Conservation (phyloP, 345 rosid genomes). For the Syzygium aqueum region DNA sequence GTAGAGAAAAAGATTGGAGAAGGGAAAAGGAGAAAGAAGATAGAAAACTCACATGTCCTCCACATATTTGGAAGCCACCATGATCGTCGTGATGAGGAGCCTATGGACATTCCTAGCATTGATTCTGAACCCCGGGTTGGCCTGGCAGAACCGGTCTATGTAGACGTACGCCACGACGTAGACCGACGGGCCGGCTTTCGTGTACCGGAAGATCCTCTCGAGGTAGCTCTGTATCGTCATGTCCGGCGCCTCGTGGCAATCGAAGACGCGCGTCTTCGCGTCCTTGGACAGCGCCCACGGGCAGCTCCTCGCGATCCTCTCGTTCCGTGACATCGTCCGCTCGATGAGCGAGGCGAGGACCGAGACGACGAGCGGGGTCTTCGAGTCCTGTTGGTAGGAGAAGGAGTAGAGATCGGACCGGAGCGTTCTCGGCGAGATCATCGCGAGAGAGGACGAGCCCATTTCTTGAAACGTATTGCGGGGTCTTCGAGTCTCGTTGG, state of each 20-base stretch:
- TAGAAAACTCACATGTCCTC: conserved; percentile 72
- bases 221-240: conserved; percentile 73
- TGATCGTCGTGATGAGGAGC: conserved; percentile 73
- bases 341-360: conserved; percentile 73
- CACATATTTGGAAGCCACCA: conserved; percentile 87
- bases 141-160: conserved; percentile 80
- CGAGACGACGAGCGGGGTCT: conserved; percentile 66
- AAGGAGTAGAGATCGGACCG: conserved; percentile 73
- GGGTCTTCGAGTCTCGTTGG: too few relatives aligned
- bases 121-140: conserved; percentile 60
- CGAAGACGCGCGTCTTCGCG: conserved; percentile 35
- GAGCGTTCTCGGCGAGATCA: conserved; percentile 74
- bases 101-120: conserved; percentile 62
- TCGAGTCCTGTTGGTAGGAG: conserved; percentile 46
- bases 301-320: conserved; percentile 43
- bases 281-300: conserved; percentile 22
- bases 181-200: conserved; percentile 73
- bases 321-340: conserved; percentile 57
- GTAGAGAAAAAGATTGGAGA: not conserved
- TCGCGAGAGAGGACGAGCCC: conserved; percentile 30
- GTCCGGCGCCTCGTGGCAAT: conserved; percentile 69
- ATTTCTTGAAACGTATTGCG: not conserved
- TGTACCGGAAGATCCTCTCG: conserved; percentile 83
- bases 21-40: not conserved
- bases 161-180: conserved; percentile 85